These are phyloP conservation scores for Nidularia pulvinata DNA, from an alignment of 768 basidiomycete genomes.

Conservation along the genomic window DNA sequence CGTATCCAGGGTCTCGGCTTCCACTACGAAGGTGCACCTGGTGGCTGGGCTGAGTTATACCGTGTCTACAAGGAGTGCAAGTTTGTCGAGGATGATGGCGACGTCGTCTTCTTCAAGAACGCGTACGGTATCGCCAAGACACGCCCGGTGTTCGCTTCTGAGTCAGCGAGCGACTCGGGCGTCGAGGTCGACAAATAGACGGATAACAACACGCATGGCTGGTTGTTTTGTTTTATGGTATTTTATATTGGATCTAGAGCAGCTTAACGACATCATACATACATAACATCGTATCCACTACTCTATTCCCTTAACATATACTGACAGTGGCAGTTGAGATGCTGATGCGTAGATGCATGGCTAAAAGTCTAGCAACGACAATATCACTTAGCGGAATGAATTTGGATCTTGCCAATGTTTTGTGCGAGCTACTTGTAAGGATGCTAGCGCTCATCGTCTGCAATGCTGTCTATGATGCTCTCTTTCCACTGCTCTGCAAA, in stretches of 20 bases:
- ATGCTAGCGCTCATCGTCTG: too few relatives aligned
- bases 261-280: not conserved
- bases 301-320: too few relatives aligned
- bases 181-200: conserved; percentile 50
- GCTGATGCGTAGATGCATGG: too few relatives aligned
- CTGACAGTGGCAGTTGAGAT: too few relatives aligned
- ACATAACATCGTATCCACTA: not conserved
- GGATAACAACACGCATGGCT: too few relatives aligned
- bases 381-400: too few relatives aligned
- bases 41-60: conserved; percentile 80
- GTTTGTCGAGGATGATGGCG: conserved; percentile 95
- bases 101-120: conserved; percentile 92
- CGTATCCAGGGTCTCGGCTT: conserved; percentile 66
- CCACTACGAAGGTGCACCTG: conserved; percentile 67
- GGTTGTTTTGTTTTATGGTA: too few relatives aligned
- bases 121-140: conserved; percentile 73
- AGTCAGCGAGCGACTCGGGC: conserved; percentile 57
- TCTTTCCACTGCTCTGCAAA: conserved; percentile 72
- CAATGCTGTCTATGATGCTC: conserved; percentile 39
- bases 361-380: too few relatives aligned
- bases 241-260: not conserved
- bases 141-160: conserved; percentile 65
- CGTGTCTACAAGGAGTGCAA: conserved; percentile 82
- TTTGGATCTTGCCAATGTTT: too few relatives aligned
- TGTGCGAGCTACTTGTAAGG: too few relatives aligned